Percentiles rank a stretch among this genome's conserved stretches.
Evolutionary conservation across 2,329 filamentous ascomycete genomes (phyloP).

Genomic region (Colletotrichum sp.): DNA sequence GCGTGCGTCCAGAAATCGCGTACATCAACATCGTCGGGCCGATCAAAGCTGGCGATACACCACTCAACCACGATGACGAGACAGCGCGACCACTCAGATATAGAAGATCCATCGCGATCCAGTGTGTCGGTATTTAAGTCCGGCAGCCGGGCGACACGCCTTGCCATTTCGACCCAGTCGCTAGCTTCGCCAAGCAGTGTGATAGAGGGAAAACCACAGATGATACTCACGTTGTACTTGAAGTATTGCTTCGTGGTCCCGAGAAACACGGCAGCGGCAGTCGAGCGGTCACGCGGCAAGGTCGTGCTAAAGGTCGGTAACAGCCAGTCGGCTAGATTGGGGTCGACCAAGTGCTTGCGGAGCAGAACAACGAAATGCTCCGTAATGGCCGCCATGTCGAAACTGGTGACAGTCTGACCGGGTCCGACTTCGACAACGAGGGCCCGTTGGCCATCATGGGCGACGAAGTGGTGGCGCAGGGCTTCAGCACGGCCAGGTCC

Average conservation of each 20-base stretch:
- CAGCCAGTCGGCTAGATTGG: not conserved
- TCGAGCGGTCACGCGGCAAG: not conserved
- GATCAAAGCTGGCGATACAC: conserved; percentile 19
- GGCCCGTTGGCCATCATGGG: not conserved
- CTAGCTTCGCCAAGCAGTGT: not conserved
- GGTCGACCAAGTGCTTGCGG: not conserved
- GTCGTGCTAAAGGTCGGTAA: not conserved
- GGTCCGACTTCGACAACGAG: not conserved
- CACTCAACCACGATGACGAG: conserved; percentile 11
- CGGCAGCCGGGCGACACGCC: not conserved
- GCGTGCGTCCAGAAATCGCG: not conserved
- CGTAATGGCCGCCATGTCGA: not conserved
- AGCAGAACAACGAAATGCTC: not conserved
- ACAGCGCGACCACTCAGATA: not conserved
- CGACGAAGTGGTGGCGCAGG: not conserved
- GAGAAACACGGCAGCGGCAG: not conserved
- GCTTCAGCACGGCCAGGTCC: not conserved
- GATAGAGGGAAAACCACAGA: not conserved
- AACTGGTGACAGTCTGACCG: not conserved
- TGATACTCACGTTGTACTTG: not conserved
- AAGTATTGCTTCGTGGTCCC: not conserved
- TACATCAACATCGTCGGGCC: not conserved
- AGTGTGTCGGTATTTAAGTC: not conserved
- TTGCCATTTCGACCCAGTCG: not conserved
- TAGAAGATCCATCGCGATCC: not conserved